Evolutionary conservation across 345 rosid genomes (phyloP).

Genomic region (Eucalyptus cloeziana): DNA sequence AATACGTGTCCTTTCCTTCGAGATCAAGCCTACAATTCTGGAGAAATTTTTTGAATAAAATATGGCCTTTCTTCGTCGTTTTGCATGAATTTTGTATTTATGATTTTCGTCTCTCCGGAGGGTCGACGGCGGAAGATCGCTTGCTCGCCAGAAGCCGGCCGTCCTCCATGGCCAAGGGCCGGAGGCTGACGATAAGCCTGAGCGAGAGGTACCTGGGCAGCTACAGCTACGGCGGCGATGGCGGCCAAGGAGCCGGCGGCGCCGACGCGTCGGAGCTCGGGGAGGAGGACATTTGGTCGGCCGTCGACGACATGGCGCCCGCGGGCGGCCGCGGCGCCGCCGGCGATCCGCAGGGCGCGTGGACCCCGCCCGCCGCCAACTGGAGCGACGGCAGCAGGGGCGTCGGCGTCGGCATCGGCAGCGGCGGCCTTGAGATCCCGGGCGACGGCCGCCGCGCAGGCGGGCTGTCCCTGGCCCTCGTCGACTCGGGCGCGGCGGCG

Average conservation of each 20-base stretch:
- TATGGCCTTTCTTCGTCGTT: neutral
- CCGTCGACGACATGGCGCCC: neutral
- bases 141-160: neutral
- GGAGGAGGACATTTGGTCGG: conserved; percentile 16
- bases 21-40: neutral
- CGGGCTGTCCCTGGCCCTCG: conserved; percentile 13
- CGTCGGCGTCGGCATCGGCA: neutral
- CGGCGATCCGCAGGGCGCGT: neutral
- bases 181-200: conserved; percentile 8
- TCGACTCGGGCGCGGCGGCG: neutral
- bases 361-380: neutral
- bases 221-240: neutral
- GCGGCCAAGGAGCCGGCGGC: neutral
- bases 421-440: neutral
- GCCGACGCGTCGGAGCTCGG: neutral
- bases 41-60: neutral
- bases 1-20: neutral
- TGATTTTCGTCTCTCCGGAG: neutral
- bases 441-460: neutral
- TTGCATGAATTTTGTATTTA: neutral
- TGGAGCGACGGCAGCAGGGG: neutral
- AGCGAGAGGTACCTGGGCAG: conserved; percentile 15
- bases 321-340: neutral
- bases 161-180: conserved; percentile 13
- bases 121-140: neutral